Conservation (phyloP, 352 stramenopile genomes). For the Saprolegnia diclina region DNA sequence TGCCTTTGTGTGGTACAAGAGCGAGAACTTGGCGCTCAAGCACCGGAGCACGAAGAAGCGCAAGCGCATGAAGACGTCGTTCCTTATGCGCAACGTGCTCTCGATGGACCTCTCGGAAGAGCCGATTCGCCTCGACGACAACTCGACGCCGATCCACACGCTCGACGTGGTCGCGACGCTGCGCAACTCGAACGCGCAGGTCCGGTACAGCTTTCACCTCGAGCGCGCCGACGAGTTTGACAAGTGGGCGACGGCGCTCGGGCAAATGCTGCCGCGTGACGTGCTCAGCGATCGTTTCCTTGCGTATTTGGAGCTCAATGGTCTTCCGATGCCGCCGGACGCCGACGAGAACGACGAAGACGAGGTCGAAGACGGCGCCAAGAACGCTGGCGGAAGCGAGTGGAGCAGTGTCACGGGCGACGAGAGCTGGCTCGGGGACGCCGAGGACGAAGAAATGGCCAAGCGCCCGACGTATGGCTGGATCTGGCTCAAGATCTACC, state of each 20-base stretch:
- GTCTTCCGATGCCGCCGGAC: slow-evolving; percentile 42
- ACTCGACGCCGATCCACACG: slow-evolving; percentile 70
- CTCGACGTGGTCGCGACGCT: slow-evolving; percentile 62
- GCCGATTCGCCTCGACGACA: slow-evolving; percentile 73
- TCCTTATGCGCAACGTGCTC: slow-evolving; percentile 67
- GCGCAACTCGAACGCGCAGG: slow-evolving; percentile 49
- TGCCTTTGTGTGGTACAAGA: slow-evolving; percentile 75
- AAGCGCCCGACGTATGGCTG: slow-evolving; percentile 33
- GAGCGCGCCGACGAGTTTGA: slow-evolving; percentile 71
- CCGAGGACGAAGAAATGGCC: slow-evolving; percentile 77
- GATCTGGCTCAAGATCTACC: slow-evolving; percentile 64
- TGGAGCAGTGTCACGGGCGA: slow-evolving; percentile 82
- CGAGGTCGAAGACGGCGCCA: neutral
- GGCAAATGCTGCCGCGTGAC: slow-evolving; percentile 63
- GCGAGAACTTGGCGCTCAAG: slow-evolving; percentile 71
- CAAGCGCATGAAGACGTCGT: slow-evolving; percentile 78
- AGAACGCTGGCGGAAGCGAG: slow-evolving; percentile 38
- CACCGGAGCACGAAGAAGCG: slow-evolving; percentile 73
- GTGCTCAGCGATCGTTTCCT: slow-evolving; percentile 61
- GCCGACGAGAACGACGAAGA: neutral
- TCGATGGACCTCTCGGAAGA: slow-evolving; percentile 53
- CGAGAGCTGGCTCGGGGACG: slow-evolving; percentile 71
- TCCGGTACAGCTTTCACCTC: slow-evolving; percentile 60
- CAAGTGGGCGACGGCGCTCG: slow-evolving; percentile 62
- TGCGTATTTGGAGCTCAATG: slow-evolving; percentile 52